Percentiles rank a stretch among this genome's conserved stretches.
Evolutionary conservation across 345 rosid genomes (phyloP).

Genomic region (Carallia brachiata): DNA sequence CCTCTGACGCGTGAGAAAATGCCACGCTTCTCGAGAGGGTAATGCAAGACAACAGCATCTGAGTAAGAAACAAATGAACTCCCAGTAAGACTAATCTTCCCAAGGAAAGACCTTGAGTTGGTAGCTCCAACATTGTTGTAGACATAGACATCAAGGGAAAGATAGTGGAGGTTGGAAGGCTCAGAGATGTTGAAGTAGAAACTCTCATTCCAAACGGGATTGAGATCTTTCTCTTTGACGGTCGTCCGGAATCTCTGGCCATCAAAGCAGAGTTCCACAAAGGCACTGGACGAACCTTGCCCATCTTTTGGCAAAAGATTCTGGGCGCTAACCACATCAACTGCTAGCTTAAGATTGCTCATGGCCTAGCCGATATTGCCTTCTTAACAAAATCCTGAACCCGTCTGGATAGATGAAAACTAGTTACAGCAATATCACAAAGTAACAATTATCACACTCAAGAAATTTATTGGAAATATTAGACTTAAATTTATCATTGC

Average conservation of each 20-base stretch:
- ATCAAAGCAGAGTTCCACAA: conserved; percentile 83
- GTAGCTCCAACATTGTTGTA: conserved; percentile 55
- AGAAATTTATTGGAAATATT: not conserved
- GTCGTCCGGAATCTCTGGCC: conserved; percentile 85
- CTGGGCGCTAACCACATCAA: conserved; percentile 86
- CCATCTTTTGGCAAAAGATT: conserved; percentile 94
- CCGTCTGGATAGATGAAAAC: conserved; percentile 3
- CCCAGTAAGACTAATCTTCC: conserved; percentile 77
- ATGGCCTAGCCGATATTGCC: conserved; percentile 47
- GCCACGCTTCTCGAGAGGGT: conserved; percentile 83
- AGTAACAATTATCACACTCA: conserved; percentile 1
- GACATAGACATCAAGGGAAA: conserved; percentile 69
- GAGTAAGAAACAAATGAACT: conserved; percentile 80
- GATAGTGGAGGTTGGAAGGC: conserved; percentile 72
- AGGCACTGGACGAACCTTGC: conserved; percentile 80
- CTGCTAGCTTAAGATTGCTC: conserved; percentile 84
- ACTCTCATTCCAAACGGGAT: conserved; percentile 97
- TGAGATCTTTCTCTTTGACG: conserved; percentile 81
- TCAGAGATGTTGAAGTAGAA: conserved; percentile 92
- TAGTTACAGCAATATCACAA: conserved; percentile 30
- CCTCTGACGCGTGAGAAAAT: conserved; percentile 91
- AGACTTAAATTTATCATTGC: not conserved
- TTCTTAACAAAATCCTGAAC: conserved; percentile 6
- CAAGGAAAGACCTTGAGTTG: conserved; percentile 80
- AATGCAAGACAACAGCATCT: conserved; percentile 89